A percentile compares a stretch with the other conserved stretches of the same genome.
These are phyloP conservation scores for Zhuliangozyma blackwelliae DNA, from an alignment of 1,139 yeast genomes.

Conservation along the genomic window DNA sequence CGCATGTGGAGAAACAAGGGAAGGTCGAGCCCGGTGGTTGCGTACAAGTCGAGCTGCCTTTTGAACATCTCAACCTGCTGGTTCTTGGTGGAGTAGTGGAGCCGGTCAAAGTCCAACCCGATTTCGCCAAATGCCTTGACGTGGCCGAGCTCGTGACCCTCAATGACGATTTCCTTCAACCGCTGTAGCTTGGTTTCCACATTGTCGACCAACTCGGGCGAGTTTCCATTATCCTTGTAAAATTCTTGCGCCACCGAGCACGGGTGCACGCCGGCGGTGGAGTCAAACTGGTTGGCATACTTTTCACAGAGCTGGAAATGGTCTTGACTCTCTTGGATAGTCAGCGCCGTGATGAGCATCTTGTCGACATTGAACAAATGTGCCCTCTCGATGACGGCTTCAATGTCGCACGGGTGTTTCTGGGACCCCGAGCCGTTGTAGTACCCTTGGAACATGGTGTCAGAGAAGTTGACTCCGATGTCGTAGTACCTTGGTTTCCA, in stretches of 20 bases:
- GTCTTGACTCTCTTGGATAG: constrained; percentile 56
- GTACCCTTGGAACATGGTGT: constrained; percentile 77
- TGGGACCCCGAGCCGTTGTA: constrained; percentile 58
- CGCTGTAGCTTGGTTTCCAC: constrained; percentile 37
- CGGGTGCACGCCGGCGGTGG: constrained; percentile 95
- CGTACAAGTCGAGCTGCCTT: constrained; percentile 64
- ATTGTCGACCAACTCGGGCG: constrained; percentile 22
- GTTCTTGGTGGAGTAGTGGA: constrained; percentile 66
- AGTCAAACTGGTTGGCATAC: constrained; percentile 37
- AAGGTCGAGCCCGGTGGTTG: constrained; percentile 41
- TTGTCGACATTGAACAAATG: constrained; percentile 57
- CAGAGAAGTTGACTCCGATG: constrained; percentile 81
- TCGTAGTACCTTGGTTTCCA: constrained; percentile 48
- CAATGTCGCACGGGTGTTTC: constrained; percentile 66
- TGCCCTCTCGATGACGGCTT: constrained; percentile 64
- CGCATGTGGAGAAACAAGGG: constrained; percentile 92
- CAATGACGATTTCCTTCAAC: constrained; percentile 45
- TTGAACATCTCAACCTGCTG: constrained; percentile 67
- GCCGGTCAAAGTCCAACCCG: constrained; percentile 89
- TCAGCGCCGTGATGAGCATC: constrained; percentile 81
- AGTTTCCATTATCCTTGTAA: constrained; percentile 18
- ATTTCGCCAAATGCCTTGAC: constrained; percentile 88
- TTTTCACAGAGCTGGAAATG: constrained; percentile 33
- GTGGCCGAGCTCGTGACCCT: constrained; percentile 47
- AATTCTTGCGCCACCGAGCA: constrained; percentile 70